A percentile compares a stretch with the other conserved stretches of the same genome.
phyloP scores from a whole-genome alignment of 1,284 basidiomycete genomes.

The Puccinia hordei region DNA sequence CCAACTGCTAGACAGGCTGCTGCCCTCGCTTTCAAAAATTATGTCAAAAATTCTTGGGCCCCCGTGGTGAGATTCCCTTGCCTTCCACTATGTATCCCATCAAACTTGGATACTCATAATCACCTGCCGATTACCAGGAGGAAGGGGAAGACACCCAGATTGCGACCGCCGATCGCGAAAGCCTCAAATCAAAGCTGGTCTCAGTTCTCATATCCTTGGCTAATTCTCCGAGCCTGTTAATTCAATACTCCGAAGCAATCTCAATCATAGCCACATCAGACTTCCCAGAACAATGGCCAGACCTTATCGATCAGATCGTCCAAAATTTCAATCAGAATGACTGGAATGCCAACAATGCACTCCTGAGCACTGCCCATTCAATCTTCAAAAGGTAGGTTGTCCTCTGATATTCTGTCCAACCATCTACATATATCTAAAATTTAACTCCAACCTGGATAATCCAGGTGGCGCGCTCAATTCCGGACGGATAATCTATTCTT shows the following conservation, averaged over 20 bases:
- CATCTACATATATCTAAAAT: too few species aligned
- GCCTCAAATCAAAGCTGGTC: slow-evolving; percentile 71
- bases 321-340: slow-evolving; percentile 73
- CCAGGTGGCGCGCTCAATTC: slow-evolving; percentile 79
- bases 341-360: slow-evolving; percentile 81
- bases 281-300: slow-evolving; percentile 77
- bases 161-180: slow-evolving; percentile 65
- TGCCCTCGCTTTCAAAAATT: slow-evolving; percentile 50
- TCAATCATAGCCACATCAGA: slow-evolving; percentile 73
- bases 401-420: neutral
- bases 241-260: slow-evolving; percentile 49
- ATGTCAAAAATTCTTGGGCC: slow-evolving; percentile 42
- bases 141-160: slow-evolving; percentile 43
- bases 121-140: slow-evolving; percentile 22
- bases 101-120: neutral
- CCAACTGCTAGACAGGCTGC: slow-evolving; percentile 42
- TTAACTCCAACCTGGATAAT: neutral
- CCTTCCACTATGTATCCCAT: neutral
- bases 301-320: slow-evolving; percentile 73
- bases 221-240: slow-evolving; percentile 60
- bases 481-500: slow-evolving; percentile 83
- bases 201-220: slow-evolving; percentile 80
- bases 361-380: slow-evolving; percentile 90
- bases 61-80: slow-evolving; percentile 13
- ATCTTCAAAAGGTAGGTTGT: slow-evolving; percentile 73